Percentiles rank a stretch among this genome's conserved stretches.
Conservation (phyloP, 306 rosid genomes). For the Trichosanthes truncata region DNA sequence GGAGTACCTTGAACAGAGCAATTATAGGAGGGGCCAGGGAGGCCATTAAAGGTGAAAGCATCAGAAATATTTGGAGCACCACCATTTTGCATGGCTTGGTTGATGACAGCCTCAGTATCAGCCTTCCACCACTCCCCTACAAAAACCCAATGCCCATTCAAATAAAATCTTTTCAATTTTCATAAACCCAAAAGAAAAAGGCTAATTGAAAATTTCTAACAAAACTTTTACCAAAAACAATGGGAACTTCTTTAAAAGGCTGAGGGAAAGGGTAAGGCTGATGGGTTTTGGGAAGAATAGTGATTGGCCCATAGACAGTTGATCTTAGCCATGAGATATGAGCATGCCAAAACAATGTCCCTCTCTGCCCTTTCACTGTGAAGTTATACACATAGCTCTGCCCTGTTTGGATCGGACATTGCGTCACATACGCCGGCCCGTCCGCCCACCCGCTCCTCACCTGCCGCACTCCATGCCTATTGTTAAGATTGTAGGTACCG, state of each 20-base stretch:
- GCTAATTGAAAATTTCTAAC: not conserved
- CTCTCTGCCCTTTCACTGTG: constrained; percentile 50
- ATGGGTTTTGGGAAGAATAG: constrained; percentile 59
- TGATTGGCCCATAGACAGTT: constrained; percentile 53
- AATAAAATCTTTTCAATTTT: not conserved
- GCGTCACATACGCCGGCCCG: constrained; percentile 68
- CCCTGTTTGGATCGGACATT: constrained; percentile 61
- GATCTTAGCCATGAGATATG: constrained; percentile 71
- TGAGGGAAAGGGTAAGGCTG: constrained; percentile 54
- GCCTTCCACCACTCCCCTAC: constrained; percentile 84
- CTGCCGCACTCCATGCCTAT: constrained; percentile 60
- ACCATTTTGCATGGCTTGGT: constrained; percentile 56
- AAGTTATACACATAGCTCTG: constrained; percentile 51
- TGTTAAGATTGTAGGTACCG: not conserved
- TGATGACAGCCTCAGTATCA: constrained; percentile 51
- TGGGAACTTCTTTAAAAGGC: constrained; percentile 57
- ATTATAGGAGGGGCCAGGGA: constrained; percentile 49
- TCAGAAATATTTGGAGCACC: constrained; percentile 58
- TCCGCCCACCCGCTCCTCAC: constrained; percentile 64
- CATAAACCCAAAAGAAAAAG: not conserved
- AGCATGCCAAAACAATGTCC: constrained; percentile 74
- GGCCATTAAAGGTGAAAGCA: constrained; percentile 63
- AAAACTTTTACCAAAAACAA: constrained; percentile 33
- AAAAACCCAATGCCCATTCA: not conserved
- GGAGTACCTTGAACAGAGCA: constrained; percentile 58